Evolutionary conservation across 768 basidiomycete species (phyloP).

Genomic region (Tephrocybe rancida): DNA sequence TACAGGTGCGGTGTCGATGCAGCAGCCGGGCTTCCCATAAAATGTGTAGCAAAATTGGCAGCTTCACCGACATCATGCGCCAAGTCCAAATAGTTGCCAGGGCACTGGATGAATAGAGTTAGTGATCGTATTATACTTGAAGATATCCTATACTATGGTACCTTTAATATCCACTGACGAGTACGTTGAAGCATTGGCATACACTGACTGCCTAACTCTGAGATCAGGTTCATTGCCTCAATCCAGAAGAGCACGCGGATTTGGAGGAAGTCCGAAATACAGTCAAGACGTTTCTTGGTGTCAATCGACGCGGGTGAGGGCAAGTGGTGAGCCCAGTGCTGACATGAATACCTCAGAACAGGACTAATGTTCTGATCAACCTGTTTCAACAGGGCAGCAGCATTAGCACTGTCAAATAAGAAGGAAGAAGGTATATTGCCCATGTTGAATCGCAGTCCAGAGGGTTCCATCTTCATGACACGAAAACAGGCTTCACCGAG

Average conservation of each 20-base stretch:
- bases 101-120: neutral
- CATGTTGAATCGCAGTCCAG: conserved; percentile 20
- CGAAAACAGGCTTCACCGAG: conserved; percentile 18
- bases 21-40: conserved; percentile 16
- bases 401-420: conserved; percentile 14
- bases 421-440: conserved; percentile 19
- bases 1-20: conserved; percentile 22
- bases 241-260: conserved; percentile 26
- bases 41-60: conserved; percentile 19
- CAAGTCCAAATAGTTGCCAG: neutral
- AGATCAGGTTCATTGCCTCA: conserved; percentile 29
- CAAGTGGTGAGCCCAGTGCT: conserved; percentile 6
- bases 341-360: conserved; percentile 4
- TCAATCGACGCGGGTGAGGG: neutral
- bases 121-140: neutral
- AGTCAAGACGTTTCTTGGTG: neutral
- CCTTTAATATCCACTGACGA: conserved; percentile 11
- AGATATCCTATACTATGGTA: neutral
- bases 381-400: neutral
- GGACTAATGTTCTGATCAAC: conserved; percentile 11
- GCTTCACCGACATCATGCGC: conserved; percentile 18
- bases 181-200: conserved; percentile 16
- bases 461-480: conserved; percentile 19
- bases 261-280: conserved; percentile 14
- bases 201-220: conserved; percentile 17